These are phyloP conservation scores for Botrytis squamosa DNA, from an alignment of 2,329 filamentous ascomycete species.

Conservation along the genomic window DNA sequence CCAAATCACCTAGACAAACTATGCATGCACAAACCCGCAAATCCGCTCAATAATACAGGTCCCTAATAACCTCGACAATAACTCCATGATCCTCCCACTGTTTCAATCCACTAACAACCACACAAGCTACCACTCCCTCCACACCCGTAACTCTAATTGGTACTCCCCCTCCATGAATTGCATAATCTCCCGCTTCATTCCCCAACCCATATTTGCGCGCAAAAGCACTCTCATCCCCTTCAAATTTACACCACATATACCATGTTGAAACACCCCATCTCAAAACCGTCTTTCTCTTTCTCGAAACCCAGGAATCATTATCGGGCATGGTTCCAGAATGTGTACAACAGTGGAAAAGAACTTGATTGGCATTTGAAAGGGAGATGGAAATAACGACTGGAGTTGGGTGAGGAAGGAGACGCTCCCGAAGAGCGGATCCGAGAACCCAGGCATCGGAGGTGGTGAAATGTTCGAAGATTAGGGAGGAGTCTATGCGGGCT, in stretches of 20 bases:
- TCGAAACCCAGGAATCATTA: slow-evolving; percentile 66
- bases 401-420: slow-evolving; percentile 55
- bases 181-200: slow-evolving; percentile 59
- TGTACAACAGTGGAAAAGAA: slow-evolving; percentile 69
- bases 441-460: slow-evolving; percentile 63
- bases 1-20: not conserved
- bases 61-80: slow-evolving; percentile 56
- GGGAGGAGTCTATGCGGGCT: slow-evolving; percentile 35
- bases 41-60: slow-evolving; percentile 29
- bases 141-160: slow-evolving; percentile 71
- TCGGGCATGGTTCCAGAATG: slow-evolving; percentile 68
- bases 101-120: slow-evolving; percentile 73
- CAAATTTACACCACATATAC: slow-evolving; percentile 68
- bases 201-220: slow-evolving; percentile 63
- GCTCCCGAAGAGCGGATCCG: slow-evolving; percentile 61
- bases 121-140: slow-evolving; percentile 72
- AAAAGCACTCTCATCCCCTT: slow-evolving; percentile 63
- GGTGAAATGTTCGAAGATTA: slow-evolving; percentile 51
- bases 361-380: slow-evolving; percentile 56
- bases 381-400: slow-evolving; percentile 64
- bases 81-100: slow-evolving; percentile 77
- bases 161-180: slow-evolving; percentile 75
- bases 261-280: slow-evolving; percentile 70
- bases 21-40: not conserved
- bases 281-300: slow-evolving; percentile 71